phyloP scores from a whole-genome alignment of 179 eudicot genomes.

The Spergularia azorica region DNA sequence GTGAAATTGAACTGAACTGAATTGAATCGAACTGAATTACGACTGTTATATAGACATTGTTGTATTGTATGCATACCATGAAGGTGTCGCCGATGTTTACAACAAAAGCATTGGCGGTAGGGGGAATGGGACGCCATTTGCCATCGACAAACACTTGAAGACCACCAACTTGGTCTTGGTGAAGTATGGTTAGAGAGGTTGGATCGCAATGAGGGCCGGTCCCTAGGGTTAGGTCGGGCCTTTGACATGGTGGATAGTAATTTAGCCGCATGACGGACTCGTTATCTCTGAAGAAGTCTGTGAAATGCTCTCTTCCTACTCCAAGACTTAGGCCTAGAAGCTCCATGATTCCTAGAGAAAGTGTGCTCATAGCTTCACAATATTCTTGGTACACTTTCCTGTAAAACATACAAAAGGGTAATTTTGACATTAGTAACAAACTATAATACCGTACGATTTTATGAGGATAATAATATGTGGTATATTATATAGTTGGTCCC shows the following conservation, averaged over 20 bases:
- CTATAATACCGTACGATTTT: too few species aligned
- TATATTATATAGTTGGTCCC: background rate
- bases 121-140: conserved; percentile 51
- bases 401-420: background rate
- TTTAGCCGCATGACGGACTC: conserved; percentile 63
- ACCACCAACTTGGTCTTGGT: conserved; percentile 58
- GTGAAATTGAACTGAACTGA: background rate
- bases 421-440: too few species aligned
- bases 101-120: conserved; percentile 49
- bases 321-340: conserved; percentile 64
- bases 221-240: conserved; percentile 48
- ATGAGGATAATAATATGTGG: background rate
- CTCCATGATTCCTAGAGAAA: conserved; percentile 63
- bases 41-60: background rate
- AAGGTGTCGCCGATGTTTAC: conserved; percentile 75
- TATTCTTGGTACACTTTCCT: conserved; percentile 54
- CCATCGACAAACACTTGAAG: conserved; percentile 58
- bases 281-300: conserved; percentile 47
- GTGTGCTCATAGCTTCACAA: conserved; percentile 56
- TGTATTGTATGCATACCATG: conserved; percentile 42
- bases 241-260: conserved; percentile 54
- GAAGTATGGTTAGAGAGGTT: conserved; percentile 58
- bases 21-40: too few species aligned
- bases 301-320: conserved; percentile 32
- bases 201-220: conserved; percentile 69